Evolutionary conservation across 1,284 basidiomycete genomes (phyloP), one percentile per base, ranked within the genome.

Genomic region (Tylopilus sp.): DNA sequence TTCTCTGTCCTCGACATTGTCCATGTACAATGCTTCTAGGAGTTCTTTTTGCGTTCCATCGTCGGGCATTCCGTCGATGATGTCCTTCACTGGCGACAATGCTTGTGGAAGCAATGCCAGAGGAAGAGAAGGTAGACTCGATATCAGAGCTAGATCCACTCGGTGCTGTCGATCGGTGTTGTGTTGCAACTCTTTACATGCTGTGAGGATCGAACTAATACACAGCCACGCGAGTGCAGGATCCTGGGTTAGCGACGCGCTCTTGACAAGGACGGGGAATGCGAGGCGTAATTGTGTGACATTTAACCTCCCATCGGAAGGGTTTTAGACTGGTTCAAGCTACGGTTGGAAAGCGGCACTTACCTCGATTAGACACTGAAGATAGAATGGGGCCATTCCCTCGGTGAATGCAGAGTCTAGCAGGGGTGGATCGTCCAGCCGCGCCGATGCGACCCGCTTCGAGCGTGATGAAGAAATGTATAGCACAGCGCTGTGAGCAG

Each of bases 401-500:
- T 75, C 75, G 6, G 75, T 72, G 57, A 84, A 74, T 3, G 56
- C 47, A 25, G 57, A 59, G 16, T 64, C 61, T 34, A 49, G 26
- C 25, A 26, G 25, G 15, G 48, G 41, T 2, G 49, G 48, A 26
- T 59, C 45, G 43, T 60, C 50, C 11, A 15, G 39, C 19, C n/a
- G 21, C 29, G 48, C 16, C 5, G 49, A 41, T 16, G 39, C 36
- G 31, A 52, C 47, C 31, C 66, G 69, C 51, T 77, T 73, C 0
- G 79, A 77, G 55, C 78, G 75, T 15, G 81, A 74, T 13, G 82
- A 77, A 57, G 89, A 82, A 18, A 87, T 73, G 3, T 85, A 74
- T 6, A 89, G 68, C 43, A 89, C 71, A 26, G 86, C 84, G 3
- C 86, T 89, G 63, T 89, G 87, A 5, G 85, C 78, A 0, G 84